Evolutionary conservation across 2,329 filamentous ascomycete genomes (phyloP), one percentile per base, ranked within the genome.

Genomic region (Colletotrichum sp.): DNA sequence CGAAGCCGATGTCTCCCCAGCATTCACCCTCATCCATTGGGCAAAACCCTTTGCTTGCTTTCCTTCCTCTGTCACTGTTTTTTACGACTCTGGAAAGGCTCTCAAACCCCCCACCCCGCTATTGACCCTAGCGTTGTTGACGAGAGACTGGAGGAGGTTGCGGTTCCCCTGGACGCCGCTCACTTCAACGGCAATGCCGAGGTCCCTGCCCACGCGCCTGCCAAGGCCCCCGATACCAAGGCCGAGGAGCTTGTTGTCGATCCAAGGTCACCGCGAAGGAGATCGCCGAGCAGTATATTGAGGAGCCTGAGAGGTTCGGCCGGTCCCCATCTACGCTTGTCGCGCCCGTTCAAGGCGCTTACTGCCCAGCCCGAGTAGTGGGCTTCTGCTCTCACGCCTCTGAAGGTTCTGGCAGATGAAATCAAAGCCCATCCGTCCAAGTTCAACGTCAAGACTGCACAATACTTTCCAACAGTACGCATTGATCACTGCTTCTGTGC

Each of bases 61-160:
- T 16, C 34, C 34, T 36, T 16, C 34, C 34, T 16, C 15, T 16
- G 34, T 16, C 34, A 36, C 34, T 36, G 13, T 16, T 16, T 16
- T 36, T 16, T 36, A 8, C 34, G 34, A 36, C 34, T 16, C 69
- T 28, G 71, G 81, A 60, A 69, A 79, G 60, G 62, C 75, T 26
- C 34, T 75, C 28, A 30, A 30, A 30, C 28, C 28, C 28, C 28
- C 6, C 34, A 77, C 60, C 79, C 77, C 34, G 78, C 78, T 64
- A 80, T 89, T 57, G 88, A 92, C 73, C 85, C 87, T 49, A 84
- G 86, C 28, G 88, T 90, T 80, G 90, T 96, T 55, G 94, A 95
- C 83, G 89, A 95, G 87, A 95, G 95, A 89, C 90, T 96, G 26
- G 93, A 96, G 86, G 91, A 95, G 82, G 89, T 87, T 78, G 80